A percentile compares a stretch with the other conserved stretches of the same genome.
These are phyloP conservation scores for Canavalia ensiformis DNA, from an alignment of 306 rosid genomes.

Conservation along the genomic window DNA sequence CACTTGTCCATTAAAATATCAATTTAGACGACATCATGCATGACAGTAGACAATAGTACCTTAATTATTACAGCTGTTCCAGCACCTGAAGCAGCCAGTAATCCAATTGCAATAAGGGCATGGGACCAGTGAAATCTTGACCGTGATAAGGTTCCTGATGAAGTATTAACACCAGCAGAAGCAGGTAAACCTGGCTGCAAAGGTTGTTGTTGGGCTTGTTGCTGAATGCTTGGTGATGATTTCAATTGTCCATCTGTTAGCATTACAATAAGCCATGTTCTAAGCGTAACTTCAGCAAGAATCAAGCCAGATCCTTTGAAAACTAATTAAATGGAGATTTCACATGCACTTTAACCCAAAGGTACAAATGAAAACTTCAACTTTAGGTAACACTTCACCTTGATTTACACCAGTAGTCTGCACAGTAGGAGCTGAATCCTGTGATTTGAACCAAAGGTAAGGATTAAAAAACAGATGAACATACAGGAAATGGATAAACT, in stretches of 20 bases:
- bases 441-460: constrained; percentile 42
- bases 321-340: constrained; percentile 29
- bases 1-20: constrained; percentile 22
- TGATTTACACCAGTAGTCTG: constrained; percentile 72
- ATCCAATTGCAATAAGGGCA: constrained; percentile 76
- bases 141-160: constrained; percentile 55
- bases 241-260: constrained; percentile 68
- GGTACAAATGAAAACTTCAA: constrained; percentile 26
- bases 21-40: constrained; percentile 33
- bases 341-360: constrained; percentile 32
- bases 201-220: constrained; percentile 62
- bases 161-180: constrained; percentile 54
- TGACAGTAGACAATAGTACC: constrained; percentile 62
- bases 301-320: constrained; percentile 29
- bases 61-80: constrained; percentile 83
- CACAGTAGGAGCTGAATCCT: constrained; percentile 80
- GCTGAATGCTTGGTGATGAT: constrained; percentile 61
- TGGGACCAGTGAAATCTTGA: constrained; percentile 88
- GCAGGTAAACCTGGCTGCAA: constrained; percentile 66
- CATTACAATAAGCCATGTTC: constrained; percentile 42
- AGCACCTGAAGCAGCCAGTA: constrained; percentile 83
- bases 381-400: constrained; percentile 55
- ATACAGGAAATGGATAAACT: constrained; percentile 19
- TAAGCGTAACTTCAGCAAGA: constrained; percentile 35
- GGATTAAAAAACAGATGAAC: constrained; percentile 39